phyloP scores from a whole-genome alignment of 2,329 filamentous ascomycete genomes.

The Conoideocrella luteorostrata region DNA sequence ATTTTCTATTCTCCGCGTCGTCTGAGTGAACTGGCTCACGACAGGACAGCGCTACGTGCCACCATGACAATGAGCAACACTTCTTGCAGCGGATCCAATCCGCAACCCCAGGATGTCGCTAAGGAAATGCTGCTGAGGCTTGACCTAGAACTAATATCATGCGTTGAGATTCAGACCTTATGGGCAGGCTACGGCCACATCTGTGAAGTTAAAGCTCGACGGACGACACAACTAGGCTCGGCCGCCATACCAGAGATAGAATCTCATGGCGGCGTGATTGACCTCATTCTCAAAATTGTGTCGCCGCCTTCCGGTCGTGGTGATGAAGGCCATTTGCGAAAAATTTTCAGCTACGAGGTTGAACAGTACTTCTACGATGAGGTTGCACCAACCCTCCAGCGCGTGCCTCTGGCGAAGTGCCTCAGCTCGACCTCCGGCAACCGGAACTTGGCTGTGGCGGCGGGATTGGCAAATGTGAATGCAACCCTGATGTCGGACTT shows the following conservation, averaged over 20 bases:
- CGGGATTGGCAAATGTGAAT: constrained; percentile 32
- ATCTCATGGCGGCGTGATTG: constrained; percentile 16
- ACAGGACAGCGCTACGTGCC: no score
- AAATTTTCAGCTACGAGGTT: constrained; percentile 60
- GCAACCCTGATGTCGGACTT: constrained; percentile 56
- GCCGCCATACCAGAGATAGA: background rate
- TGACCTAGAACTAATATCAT: constrained; percentile 33
- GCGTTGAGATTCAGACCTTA: constrained; percentile 33
- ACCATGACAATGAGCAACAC: background rate
- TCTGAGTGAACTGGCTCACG: no score
- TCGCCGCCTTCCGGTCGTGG: constrained; percentile 36
- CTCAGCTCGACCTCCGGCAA: constrained; percentile 35
- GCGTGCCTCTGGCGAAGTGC: constrained; percentile 43
- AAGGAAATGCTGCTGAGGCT: constrained; percentile 32
- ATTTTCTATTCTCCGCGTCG: no score
- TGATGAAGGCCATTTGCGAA: constrained; percentile 58
- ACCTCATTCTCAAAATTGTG: constrained; percentile 55
- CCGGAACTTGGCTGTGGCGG: constrained; percentile 14
- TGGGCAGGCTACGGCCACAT: constrained; percentile 52
- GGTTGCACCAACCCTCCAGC: constrained; percentile 42
- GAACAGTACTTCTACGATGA: constrained; percentile 60
- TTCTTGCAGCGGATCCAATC: no score
- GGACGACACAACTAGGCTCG: constrained; percentile 15
- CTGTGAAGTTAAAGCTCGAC: constrained; percentile 43
- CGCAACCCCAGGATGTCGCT: constrained; percentile 26